These are phyloP conservation scores for Fusarium armeniacum DNA, from an alignment of 2,329 filamentous ascomycete genomes.

Conservation along the genomic window DNA sequence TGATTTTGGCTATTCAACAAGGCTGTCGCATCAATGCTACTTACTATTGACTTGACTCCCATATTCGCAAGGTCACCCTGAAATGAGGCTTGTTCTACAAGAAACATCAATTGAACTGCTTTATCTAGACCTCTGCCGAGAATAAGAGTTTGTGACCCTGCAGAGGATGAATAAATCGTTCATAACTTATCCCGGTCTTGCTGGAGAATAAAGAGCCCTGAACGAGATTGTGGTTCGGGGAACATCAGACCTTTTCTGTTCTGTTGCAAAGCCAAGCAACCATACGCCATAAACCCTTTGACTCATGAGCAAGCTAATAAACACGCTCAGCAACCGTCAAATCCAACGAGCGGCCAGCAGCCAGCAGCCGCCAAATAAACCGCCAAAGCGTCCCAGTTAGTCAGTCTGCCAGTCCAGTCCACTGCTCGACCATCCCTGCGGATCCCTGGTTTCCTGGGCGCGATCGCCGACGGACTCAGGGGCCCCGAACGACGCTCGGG, in stretches of 20 bases:
- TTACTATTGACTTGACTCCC: background rate
- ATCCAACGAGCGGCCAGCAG: conserved; percentile 14
- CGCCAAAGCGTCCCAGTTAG: conserved; percentile 7
- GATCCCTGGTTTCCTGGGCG: conserved; percentile 41
- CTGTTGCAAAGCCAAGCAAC: conserved; percentile 4
- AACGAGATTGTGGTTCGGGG: conserved; percentile 5
- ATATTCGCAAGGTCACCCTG: conserved; percentile 2
- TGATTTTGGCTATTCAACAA: conserved; percentile 23
- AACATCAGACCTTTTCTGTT: conserved; percentile 1
- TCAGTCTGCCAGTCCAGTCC: conserved; percentile 16
- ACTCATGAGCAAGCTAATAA: conserved; percentile 31
- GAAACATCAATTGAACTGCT: conserved; percentile 10
- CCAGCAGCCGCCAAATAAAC: conserved; percentile 10
- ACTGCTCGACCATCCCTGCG: conserved; percentile 31
- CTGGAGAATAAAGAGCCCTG: conserved; percentile 8
- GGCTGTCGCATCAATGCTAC: conserved; percentile 25
- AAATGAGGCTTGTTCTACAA: background rate
- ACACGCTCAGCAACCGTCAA: conserved; percentile 31
- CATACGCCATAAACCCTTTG: conserved; percentile 18
- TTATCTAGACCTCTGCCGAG: background rate
- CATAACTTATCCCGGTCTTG: conserved; percentile 12
- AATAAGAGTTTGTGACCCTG: conserved; percentile 5
- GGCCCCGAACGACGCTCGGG: conserved; percentile 50
- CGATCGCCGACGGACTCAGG: conserved; percentile 50
- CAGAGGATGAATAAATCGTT: conserved; percentile 9